Evolutionary conservation across 495 filamentous ascomycete genomes (phyloP), one percentile per base, ranked within the genome.

Genomic region (Parachaetomium inaequale): DNA sequence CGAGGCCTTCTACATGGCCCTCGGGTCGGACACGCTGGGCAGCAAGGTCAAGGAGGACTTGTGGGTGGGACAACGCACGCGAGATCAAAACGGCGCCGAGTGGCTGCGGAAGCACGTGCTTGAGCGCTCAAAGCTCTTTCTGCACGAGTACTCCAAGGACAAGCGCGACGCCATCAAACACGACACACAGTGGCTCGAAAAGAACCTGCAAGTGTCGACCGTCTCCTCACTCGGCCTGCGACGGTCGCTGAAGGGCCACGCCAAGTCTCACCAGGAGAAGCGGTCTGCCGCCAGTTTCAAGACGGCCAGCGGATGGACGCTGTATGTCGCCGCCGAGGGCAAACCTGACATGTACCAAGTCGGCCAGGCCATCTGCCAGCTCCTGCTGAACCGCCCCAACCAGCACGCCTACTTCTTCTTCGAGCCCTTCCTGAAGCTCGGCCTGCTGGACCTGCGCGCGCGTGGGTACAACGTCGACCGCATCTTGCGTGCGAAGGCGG

Each of bases 391-490:
- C 52, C 84, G 91, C n/a, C 91, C 93, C 5, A 90, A 88, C 68
- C 88, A 92, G 64, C 88, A 94, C 63, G 90, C 91, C 5, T 89
- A 86, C 66, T 79, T 97, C 61, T 89, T 92, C 19, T 81, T 99
- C 36, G 93, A 96, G 70, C 91, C 88, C 64, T 85, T 99, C 57
- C 75, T 99, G 34, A 90, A 87, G 66, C 73, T 82, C 56, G 88
- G 90, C 63, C 77, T 99, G 12, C 78, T 87, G 40, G 84, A 91
- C 63, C 77, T 99, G 11, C 85, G 86, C 66, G 82, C 81, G 25
- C 89, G 92, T 60, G 94, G 94, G 4, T 96, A 94, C 76, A 98
- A 99, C 65, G 94, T 98, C 43, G 90, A 94, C 58, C 86, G 94
- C 17, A 96, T 98, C 67, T 79, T 99, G 21, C 84, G 88, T 32